phyloP scores from a whole-genome alignment of 1,284 basidiomycete species.

The Trichosporon ovoides region DNA sequence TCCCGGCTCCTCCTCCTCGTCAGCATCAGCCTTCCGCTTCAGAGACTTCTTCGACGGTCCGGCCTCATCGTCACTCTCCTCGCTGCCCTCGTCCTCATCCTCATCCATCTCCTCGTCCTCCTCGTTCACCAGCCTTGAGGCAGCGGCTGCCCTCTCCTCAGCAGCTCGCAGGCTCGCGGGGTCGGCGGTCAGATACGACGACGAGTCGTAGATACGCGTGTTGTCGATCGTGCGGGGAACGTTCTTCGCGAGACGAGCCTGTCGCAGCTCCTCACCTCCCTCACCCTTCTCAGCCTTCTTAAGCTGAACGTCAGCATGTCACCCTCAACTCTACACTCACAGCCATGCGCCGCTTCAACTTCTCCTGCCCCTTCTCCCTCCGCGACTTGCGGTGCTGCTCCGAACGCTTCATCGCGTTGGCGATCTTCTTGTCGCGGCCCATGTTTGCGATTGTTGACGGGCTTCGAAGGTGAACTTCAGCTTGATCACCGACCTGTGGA shows the following conservation, averaged over 20 bases:
- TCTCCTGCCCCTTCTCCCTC: constrained; percentile 71
- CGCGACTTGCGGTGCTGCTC: constrained; percentile 68
- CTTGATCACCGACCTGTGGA: constrained; percentile 1
- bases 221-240: constrained; percentile 90
- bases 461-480: neutral
- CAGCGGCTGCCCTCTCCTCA: constrained; percentile 36
- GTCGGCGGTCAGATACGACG: constrained; percentile 66
- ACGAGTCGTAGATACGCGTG: constrained; percentile 78
- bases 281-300: constrained; percentile 41
- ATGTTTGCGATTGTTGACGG: constrained; percentile 24
- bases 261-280: constrained; percentile 37
- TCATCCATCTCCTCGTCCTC: constrained; percentile 22
- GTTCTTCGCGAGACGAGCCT: constrained; percentile 79
- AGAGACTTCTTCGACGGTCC: constrained; percentile 28
- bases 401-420: constrained; percentile 79
- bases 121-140: constrained; percentile 33
- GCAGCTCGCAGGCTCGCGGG: constrained; percentile 51
- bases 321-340: constrained; percentile 51
- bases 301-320: constrained; percentile 23
- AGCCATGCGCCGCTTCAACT: constrained; percentile 72
- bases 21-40: constrained; percentile 14
- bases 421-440: constrained; percentile 54
- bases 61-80: constrained; percentile 53
- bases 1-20: constrained; percentile 54
- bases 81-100: constrained; percentile 35